A percentile compares a stretch with the other conserved stretches of the same genome.
phyloP scores from a whole-genome alignment of 2,329 filamentous ascomycete genomes.

The Aspergillus sp. region DNA sequence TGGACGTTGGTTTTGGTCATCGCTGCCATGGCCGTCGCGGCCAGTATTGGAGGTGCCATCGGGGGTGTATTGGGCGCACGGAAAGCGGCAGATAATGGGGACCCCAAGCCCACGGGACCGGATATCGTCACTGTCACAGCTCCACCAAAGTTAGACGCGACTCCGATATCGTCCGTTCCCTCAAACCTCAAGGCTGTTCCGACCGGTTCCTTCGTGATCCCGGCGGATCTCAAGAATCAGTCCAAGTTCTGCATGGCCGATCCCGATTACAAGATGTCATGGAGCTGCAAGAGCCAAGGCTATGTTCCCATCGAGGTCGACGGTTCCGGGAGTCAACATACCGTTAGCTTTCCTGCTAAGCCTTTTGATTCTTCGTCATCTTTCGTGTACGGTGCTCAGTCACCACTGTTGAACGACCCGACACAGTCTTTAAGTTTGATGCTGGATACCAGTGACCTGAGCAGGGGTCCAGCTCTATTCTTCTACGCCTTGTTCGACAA shows the following conservation, averaged over 20 bases:
- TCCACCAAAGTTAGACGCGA: conserved; percentile 43
- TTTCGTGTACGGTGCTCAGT: conserved; percentile 55
- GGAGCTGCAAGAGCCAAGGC: conserved; percentile 40
- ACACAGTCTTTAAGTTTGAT: conserved; percentile 47
- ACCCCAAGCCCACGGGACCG: conserved; percentile 14
- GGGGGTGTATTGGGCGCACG: conserved; percentile 45
- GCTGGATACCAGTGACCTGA: conserved; percentile 48
- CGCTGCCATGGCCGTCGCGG: conserved; percentile 41
- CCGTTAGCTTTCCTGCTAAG: conserved; percentile 34
- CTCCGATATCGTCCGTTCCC: conserved; percentile 41
- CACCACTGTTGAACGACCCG: conserved; percentile 40
- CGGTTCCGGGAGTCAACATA: conserved; percentile 16
- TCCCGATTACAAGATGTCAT: conserved; percentile 39
- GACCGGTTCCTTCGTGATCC: conserved; percentile 43
- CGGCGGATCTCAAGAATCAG: conserved; percentile 40
- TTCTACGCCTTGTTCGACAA: conserved; percentile 58
- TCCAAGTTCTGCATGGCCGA: conserved; percentile 44
- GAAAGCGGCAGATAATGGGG: conserved; percentile 24
- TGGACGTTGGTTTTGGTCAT: conserved; percentile 43
- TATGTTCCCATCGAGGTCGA: conserved; percentile 27
- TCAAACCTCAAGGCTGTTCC: conserved; percentile 39
- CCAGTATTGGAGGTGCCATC: conserved; percentile 46
- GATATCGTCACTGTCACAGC: conserved; percentile 41
- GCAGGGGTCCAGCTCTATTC: conserved; percentile 55
- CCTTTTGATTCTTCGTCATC: conserved; percentile 23